Percentiles rank a stretch among this genome's conserved stretches.
phyloP scores from a whole-genome alignment of 2,329 filamentous ascomycete species.

The Epichloe uncinata region DNA sequence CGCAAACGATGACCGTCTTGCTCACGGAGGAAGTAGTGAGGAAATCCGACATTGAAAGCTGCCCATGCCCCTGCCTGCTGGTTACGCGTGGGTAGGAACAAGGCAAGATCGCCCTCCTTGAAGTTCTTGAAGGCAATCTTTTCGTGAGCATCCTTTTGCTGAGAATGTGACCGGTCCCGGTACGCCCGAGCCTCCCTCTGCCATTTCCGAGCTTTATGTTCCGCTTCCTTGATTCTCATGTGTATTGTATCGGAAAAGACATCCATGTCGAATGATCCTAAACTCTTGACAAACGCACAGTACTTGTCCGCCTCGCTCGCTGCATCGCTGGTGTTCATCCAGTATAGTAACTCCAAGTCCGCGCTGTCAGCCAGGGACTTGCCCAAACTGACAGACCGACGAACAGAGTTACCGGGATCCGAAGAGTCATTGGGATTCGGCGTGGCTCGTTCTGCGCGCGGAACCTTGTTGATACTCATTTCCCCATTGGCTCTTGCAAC shows the following conservation, averaged over 20 bases:
- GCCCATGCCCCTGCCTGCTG: conserved; percentile 94
- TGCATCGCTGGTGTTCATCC: conserved; percentile 58
- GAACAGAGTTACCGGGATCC: conserved; percentile 39
- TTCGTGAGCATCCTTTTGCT: conserved; percentile 77
- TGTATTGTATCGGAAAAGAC: conserved; percentile 73
- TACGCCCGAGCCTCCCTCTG: conserved; percentile 80
- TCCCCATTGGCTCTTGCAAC: conserved; percentile 59
- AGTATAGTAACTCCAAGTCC: conserved; percentile 65
- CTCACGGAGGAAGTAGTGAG: conserved; percentile 92
- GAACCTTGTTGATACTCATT: conserved; percentile 63
- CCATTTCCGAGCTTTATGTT: conserved; percentile 85
- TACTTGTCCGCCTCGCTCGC: conserved; percentile 63
- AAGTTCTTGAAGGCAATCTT: conserved; percentile 95
- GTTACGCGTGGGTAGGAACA: conserved; percentile 90
- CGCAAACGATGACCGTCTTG: conserved; percentile 77
- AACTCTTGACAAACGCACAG: conserved; percentile 55
- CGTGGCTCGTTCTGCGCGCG: conserved; percentile 41
- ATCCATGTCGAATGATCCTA: conserved; percentile 73
- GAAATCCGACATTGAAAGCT: conserved; percentile 94
- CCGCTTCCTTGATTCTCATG: conserved; percentile 84
- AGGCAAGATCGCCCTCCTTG: conserved; percentile 86
- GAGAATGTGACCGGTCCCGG: conserved; percentile 68
- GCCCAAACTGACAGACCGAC: conserved; percentile 38
- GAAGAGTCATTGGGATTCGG: conserved; percentile 46
- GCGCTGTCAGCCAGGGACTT: conserved; percentile 45